Conservation (phyloP, 2,329 filamentous ascomycete genomes). For the Helicocarpus griseus region DNA sequence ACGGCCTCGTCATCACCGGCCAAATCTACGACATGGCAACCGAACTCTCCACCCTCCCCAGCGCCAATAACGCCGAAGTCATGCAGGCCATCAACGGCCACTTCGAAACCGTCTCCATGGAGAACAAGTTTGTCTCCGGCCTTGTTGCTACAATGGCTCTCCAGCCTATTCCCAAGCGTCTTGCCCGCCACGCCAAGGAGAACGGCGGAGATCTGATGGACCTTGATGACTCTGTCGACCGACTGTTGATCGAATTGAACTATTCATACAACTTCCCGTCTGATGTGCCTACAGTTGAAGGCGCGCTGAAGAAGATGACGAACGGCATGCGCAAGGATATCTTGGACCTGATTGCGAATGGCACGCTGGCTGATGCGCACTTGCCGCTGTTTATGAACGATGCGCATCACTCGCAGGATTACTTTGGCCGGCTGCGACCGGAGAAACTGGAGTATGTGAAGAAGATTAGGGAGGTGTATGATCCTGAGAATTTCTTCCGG, state of each 20-base stretch:
- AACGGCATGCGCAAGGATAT: conserved; percentile 26
- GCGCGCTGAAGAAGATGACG: conserved; percentile 30
- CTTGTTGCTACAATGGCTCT: conserved; percentile 27
- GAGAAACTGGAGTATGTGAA: conserved; percentile 20
- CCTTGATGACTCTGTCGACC: conserved; percentile 30
- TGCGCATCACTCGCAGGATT: conserved; percentile 35
- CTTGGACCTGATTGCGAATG: conserved; percentile 24
- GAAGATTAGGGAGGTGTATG: conserved; percentile 1
- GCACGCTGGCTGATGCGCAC: conserved; percentile 30
- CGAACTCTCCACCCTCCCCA: conserved; percentile 30
- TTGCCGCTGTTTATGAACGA: conserved; percentile 41
- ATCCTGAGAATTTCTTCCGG: conserved; percentile 4
- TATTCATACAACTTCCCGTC: conserved; percentile 31
- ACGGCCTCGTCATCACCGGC: conserved; percentile 28
- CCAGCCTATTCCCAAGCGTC: conserved; percentile 27
- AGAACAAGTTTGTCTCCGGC: conserved; percentile 19
- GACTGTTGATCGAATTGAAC: conserved; percentile 38
- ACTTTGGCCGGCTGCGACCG: conserved; percentile 31
- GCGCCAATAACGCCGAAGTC: conserved; percentile 19
- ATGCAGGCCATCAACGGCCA: conserved; percentile 25
- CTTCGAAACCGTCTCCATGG: conserved; percentile 22
- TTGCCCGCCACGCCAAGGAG: conserved; percentile 24
- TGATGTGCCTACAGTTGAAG: conserved; percentile 29
- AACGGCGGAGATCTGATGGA: conserved; percentile 33
- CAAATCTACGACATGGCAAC: conserved; percentile 33